Percentiles rank a stretch among this genome's conserved stretches.
Evolutionary conservation across 768 basidiomycete genomes (phyloP).

Genomic region (Pulveroboletus sp.): DNA sequence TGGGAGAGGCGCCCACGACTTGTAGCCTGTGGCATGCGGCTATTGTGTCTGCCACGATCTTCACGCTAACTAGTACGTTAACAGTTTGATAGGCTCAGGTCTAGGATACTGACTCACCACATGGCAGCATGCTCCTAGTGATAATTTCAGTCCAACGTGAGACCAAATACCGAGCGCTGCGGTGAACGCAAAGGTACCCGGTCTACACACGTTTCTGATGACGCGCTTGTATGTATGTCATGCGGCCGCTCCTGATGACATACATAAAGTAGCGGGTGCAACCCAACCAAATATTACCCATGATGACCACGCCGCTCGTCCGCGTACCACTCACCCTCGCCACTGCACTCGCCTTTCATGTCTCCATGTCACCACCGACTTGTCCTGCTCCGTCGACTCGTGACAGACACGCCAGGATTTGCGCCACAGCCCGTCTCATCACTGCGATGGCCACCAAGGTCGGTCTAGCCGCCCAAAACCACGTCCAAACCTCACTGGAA

Average conservation of each 20-base stretch:
- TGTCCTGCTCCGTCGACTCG: neutral
- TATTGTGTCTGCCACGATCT: too few relatives aligned
- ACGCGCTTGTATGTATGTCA: neutral
- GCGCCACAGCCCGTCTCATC: conserved; percentile 8
- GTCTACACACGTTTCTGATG: too few relatives aligned
- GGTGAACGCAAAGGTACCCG: too few relatives aligned
- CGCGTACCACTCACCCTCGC: conserved; percentile 44
- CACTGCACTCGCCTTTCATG: conserved; percentile 42
- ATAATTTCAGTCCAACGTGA: too few relatives aligned
- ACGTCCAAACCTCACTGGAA: neutral
- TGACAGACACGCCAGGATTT: conserved; percentile 22
- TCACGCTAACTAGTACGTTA: too few relatives aligned
- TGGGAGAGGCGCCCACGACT: too few relatives aligned
- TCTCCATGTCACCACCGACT: conserved; percentile 42
- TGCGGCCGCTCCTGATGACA: neutral
- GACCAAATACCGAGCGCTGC: too few relatives aligned
- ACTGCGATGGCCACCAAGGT: conserved; percentile 15
- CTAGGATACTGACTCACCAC: too few relatives aligned
- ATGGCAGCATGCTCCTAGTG: too few relatives aligned
- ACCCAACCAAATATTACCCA: neutral
- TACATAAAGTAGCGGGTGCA: neutral
- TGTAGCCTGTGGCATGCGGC: too few relatives aligned
- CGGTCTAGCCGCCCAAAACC: neutral
- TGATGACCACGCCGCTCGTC: conserved; percentile 24
- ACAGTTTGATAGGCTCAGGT: too few relatives aligned